Evolutionary conservation across 768 basidiomycete genomes (phyloP).

Genomic region (Asterophora parasitica): DNA sequence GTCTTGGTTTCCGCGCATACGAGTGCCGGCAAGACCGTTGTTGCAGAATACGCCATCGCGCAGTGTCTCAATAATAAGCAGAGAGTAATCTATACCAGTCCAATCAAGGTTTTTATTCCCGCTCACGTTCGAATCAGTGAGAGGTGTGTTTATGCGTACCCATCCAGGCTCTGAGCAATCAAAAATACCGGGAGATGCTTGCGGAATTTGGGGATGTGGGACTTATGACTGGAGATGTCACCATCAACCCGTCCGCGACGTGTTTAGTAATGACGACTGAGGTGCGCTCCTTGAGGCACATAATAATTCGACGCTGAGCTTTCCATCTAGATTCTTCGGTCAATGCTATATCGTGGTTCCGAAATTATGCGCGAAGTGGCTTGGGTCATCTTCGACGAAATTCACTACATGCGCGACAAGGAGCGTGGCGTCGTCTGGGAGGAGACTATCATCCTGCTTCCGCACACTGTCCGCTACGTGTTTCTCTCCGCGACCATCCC

Average conservation of each 20-base stretch:
- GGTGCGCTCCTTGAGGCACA: conserved; percentile 38
- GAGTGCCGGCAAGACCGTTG: conserved; percentile 98
- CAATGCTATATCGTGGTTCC: conserved; percentile 97
- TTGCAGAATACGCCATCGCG: conserved; percentile 99
- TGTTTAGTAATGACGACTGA: conserved; percentile 99
- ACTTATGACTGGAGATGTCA: conserved; percentile 99
- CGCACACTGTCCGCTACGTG: conserved; percentile 94
- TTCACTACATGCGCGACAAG: conserved; percentile 99
- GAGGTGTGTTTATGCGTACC: conserved; percentile 4
- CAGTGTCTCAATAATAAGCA: conserved; percentile 91
- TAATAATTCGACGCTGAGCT: not conserved
- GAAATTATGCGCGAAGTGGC: conserved; percentile 99
- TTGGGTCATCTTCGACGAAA: conserved; percentile 99
- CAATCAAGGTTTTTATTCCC: conserved; percentile 82
- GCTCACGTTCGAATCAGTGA: conserved; percentile 8
- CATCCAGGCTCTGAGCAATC: conserved; percentile 89
- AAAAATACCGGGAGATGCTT: conserved; percentile 97
- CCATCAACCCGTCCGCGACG: conserved; percentile 94
- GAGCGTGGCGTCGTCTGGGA: conserved; percentile 99
- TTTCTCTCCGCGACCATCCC: conserved; percentile 99
- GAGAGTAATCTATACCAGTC: conserved; percentile 98
- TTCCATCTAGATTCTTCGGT: conserved; percentile 80
- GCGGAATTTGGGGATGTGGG: conserved; percentile 98
- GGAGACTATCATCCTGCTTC: conserved; percentile 95
- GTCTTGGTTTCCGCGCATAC: conserved; percentile 98